Evolutionary conservation across 257 asterid genomes (phyloP).

Genomic region (Leptodermis oblonga): DNA sequence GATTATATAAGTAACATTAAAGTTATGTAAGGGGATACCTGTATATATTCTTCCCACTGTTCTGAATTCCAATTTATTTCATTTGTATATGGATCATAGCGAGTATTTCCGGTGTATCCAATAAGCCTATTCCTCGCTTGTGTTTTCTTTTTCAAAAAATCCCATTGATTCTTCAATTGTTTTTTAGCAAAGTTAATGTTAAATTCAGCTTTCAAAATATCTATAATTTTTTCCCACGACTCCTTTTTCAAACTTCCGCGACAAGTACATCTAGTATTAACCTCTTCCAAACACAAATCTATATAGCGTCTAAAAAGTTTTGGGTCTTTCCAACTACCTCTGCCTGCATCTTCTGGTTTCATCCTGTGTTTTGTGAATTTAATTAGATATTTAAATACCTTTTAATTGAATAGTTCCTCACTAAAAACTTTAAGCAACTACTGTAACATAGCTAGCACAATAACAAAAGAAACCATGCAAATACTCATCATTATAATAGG

Average conservation of each 20-base stretch:
- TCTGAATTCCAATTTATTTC: background rate
- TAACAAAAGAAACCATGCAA: too few species aligned
- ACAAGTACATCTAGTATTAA: background rate
- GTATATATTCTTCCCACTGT: background rate
- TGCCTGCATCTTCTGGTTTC: background rate
- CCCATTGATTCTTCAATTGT: background rate
- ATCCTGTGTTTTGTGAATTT: too few species aligned
- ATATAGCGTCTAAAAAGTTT: background rate
- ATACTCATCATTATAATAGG: too few species aligned
- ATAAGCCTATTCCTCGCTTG: background rate
- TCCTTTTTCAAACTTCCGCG: background rate
- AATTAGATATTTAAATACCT: too few species aligned
- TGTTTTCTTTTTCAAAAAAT: background rate
- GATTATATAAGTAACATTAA: too few species aligned
- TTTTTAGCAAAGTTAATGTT: background rate
- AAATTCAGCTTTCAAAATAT: background rate
- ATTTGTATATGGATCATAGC: background rate
- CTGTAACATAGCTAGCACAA: too few species aligned
- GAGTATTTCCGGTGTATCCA: background rate
- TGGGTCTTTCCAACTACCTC: background rate
- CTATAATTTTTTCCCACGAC: background rate
- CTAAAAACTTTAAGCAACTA: too few species aligned
- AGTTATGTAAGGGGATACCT: too few species aligned
- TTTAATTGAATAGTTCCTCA: too few species aligned
- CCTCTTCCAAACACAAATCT: background rate